phyloP scores from a whole-genome alignment of 768 basidiomycete species.

The Auriscalpium microsporum region DNA sequence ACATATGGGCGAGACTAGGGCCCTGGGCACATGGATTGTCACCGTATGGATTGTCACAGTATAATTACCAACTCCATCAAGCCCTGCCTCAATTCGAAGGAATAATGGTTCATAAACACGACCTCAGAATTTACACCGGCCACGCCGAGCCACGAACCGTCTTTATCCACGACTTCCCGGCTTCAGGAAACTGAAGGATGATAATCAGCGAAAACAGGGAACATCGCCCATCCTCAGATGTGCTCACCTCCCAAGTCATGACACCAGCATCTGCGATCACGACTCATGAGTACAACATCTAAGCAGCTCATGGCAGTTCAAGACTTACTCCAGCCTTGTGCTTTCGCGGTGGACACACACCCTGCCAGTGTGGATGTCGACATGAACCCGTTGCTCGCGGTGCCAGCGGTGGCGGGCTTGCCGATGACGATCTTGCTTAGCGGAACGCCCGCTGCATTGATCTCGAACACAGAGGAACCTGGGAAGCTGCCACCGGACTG shows the following conservation, averaged over 20 bases:
- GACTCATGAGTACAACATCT: neutral
- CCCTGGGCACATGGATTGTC: too few species aligned
- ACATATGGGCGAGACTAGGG: too few species aligned
- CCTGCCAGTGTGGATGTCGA: constrained; percentile 41
- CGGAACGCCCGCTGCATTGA: constrained; percentile 46
- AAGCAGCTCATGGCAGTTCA: neutral
- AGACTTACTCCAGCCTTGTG: constrained; percentile 53
- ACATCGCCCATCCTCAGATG: neutral
- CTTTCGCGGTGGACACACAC: constrained; percentile 51
- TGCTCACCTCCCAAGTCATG: constrained; percentile 6
- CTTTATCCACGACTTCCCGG: neutral
- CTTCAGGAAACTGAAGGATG: neutral
- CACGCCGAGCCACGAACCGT: neutral
- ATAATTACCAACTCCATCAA: too few species aligned
- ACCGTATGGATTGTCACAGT: too few species aligned
- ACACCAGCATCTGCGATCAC: neutral
- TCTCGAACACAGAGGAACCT: constrained; percentile 37
- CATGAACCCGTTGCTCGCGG: constrained; percentile 47
- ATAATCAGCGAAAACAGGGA: neutral
- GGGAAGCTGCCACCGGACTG: constrained; percentile 34
- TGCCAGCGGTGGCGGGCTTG: constrained; percentile 46
- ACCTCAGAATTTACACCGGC: neutral
- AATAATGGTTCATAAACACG: too few species aligned
- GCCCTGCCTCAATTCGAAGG: too few species aligned
- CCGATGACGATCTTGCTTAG: constrained; percentile 67